These are phyloP conservation scores for Coemansia sp. DNA, from an alignment of 192 early-diverging fungal species.

Conservation along the genomic window DNA sequence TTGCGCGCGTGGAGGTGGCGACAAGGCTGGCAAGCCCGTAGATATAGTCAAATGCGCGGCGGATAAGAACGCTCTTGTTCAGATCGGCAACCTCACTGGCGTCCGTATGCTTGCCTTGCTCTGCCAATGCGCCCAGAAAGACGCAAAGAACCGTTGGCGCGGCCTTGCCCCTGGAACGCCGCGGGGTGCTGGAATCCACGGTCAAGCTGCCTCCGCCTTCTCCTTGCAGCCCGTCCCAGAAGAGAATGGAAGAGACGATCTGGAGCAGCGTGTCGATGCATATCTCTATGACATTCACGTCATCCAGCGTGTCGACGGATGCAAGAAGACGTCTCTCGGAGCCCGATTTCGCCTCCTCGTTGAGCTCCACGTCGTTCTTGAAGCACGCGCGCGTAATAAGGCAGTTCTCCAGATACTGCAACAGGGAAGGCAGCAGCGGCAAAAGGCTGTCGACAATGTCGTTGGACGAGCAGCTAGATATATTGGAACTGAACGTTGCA, in stretches of 20 bases:
- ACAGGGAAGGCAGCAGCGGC: slow-evolving; percentile 42
- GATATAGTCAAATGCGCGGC: slow-evolving; percentile 46
- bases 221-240: slow-evolving; percentile 47
- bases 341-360: neutral
- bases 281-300: slow-evolving; percentile 14
- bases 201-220: neutral
- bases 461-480: slow-evolving; percentile 23
- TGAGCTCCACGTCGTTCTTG: slow-evolving; percentile 21
- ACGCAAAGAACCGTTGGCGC: slow-evolving; percentile 1
- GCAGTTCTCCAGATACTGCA: slow-evolving; percentile 33
- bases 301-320: slow-evolving; percentile 14
- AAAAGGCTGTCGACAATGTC: slow-evolving; percentile 25
- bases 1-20: slow-evolving; percentile 14
- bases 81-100: slow-evolving; percentile 21
- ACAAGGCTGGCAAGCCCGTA: slow-evolving; percentile 13
- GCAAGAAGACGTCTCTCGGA: neutral
- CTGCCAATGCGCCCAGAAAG: slow-evolving; percentile 32
- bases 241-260: slow-evolving; percentile 23
- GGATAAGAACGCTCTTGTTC: slow-evolving; percentile 13
- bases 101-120: slow-evolving; percentile 27
- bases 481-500: slow-evolving; percentile 48
- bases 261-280: slow-evolving; percentile 41
- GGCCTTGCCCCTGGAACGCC: neutral
- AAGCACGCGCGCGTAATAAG: slow-evolving; percentile 22
- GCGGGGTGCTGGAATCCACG: neutral